Base-by-base conservation (phyloP, 2,329 filamentous ascomycete species). In the Fusarium caatingaense region DNA sequence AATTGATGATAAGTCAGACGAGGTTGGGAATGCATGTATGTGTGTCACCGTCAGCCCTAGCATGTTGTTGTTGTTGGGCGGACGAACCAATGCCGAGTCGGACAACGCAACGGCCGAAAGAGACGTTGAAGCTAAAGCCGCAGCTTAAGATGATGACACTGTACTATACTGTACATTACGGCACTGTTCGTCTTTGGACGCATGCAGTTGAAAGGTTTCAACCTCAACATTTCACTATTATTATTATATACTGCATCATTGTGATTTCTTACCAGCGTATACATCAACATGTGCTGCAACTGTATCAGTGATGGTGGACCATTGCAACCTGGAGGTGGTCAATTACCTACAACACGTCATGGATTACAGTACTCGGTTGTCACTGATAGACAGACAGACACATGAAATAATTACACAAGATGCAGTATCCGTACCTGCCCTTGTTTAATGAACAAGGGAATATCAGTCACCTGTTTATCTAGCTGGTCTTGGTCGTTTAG, bases 41-140 rank as follows among this genome's bases (percentile, higher is more conserved):
- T 65, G 47, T 66, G 61, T 49, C 21, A 64, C 49, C 37, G 68
- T 73, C 71, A 73, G 71, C 71, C 71, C 71, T 73, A 73, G 60
- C 27, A 41, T 46, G 54, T 18, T 21, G 50, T 63, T 59, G 54
- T 45, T 20, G 55, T 63, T 55, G 48, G 21, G 42, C n/a, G 51
- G 51, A 46, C 51, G 51, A 51, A 51, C 65, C 59, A 57, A 55
- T 47, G 20, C 34, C 41, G 34, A 18, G 30, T 34, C 62, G 62
- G 66, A 65, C 58, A 51, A 70, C 72, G 56, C 44, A 59, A 54
- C 63, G 67, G 68, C 60, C 63, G 50, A 71, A 62, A 56, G 37
- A 47, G 56, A 70, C 32, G 59, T 20, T 67, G 53, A 71, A 44
- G 50, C 60, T 66, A 48, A 61, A 21, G 41, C 30, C 41, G 54